Conservation (phyloP, 1,284 basidiomycete species). For the Xanthoconium separans region DNA sequence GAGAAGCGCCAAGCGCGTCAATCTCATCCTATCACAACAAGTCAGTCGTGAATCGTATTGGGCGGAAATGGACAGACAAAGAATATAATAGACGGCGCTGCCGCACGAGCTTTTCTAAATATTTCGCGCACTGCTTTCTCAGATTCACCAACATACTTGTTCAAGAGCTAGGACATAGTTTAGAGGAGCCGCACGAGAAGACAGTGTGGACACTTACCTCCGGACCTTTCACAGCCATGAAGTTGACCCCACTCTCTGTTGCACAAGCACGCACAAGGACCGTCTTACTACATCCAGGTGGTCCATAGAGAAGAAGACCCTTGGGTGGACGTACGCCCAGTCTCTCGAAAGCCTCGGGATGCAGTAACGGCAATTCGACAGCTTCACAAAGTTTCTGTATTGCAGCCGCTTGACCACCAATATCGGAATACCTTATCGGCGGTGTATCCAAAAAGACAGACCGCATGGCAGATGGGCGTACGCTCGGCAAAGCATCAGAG, state of each 20-base stretch:
- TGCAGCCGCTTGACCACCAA: slow-evolving; percentile 81
- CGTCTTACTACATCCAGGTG: slow-evolving; percentile 97
- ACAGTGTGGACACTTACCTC: slow-evolving; percentile 56
- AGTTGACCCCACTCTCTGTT: slow-evolving; percentile 94
- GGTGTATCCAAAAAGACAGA: slow-evolving; percentile 90
- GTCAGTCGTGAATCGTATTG: not conserved
- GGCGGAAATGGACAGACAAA: slow-evolving; percentile 61
- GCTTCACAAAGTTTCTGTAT: slow-evolving; percentile 85
- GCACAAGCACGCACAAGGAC: slow-evolving; percentile 93
- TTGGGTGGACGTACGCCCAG: slow-evolving; percentile 88
- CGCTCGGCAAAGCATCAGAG: slow-evolving; percentile 66
- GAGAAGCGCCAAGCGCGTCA: slow-evolving; percentile 86
- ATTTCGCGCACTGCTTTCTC: slow-evolving; percentile 94
- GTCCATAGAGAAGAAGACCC: slow-evolving; percentile 93
- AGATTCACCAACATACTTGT: slow-evolving; percentile 97
- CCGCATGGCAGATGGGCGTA: slow-evolving; percentile 93
- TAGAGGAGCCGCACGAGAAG: slow-evolving; percentile 2
- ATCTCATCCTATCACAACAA: slow-evolving; percentile 81
- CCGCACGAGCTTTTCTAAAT: slow-evolving; percentile 92
- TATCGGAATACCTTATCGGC: slow-evolving; percentile 82
- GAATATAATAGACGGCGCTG: slow-evolving; percentile 94
- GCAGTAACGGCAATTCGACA: slow-evolving; percentile 93
- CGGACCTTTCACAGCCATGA: slow-evolving; percentile 96
- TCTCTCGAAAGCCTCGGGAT: slow-evolving; percentile 82
- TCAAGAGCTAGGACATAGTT: slow-evolving; percentile 64